Evolutionary conservation across 768 basidiomycete genomes (phyloP), one percentile per base, ranked within the genome.

Genomic region (Lactarius hatsudake): DNA sequence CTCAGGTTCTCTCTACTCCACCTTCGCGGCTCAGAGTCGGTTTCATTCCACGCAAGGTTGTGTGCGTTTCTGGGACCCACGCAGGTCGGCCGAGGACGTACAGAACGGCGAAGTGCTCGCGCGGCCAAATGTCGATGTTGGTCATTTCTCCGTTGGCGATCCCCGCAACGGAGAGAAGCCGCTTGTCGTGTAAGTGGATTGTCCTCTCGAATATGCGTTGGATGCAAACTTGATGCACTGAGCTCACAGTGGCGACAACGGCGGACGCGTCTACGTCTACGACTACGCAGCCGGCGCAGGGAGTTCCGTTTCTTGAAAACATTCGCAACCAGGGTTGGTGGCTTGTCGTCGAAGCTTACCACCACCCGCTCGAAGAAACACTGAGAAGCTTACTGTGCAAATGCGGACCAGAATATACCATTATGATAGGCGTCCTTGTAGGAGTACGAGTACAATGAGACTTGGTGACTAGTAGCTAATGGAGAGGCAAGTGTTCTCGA

Each of bases 101-200:
- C 34, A 20, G 17, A 70, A 71, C 18, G 69, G 69, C 1, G 69
- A 67, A 28, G 65, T 70, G 6, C 56, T 71, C 9, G 69, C 63
- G 13, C 62, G 51, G 54, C 53, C 63, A n/a, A 43, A 67, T 43
- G 64, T 63, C 5, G 71, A 70, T 58, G 53, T 71, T 42, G 71
- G 71, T 32, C 69, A 71, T 26, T 71, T 71, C 56, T 70, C 71
- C 15, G 57, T 71, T 20, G 71, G 69, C 36, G 69, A 71, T 40
- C 64, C 55, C 23, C 54, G 30, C 30, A 63, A 13, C 2, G 65
- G 71, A 40, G 71, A 71, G 61, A 67, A 64, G 18, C 63, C 69
- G 3, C 65, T 71, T 9, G 69, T 71, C 38, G 36, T 71, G 71
- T 71, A 36, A 34, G 71, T 65, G 48, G 30, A 55, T 34, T 20